phyloP scores from a whole-genome alignment of 2,329 filamentous ascomycete species.

The Diaporthe sp. region DNA sequence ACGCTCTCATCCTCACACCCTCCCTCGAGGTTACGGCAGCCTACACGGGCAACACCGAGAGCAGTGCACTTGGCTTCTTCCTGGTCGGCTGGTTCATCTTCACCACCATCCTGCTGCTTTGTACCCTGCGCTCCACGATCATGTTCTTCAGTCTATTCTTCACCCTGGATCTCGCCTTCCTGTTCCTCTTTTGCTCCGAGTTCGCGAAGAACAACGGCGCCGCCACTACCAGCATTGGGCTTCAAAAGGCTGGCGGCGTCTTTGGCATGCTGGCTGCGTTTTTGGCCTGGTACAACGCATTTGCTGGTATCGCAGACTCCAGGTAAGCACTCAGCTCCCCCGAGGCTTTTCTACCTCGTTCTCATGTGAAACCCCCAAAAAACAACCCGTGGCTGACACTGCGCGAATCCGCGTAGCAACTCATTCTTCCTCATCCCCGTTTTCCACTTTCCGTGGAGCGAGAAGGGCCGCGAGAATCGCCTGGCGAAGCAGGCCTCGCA shows the following conservation, averaged over 20 bases:
- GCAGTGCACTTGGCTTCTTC: conserved; percentile 80
- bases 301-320: conserved; percentile 84
- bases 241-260: conserved; percentile 80
- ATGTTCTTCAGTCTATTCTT: conserved; percentile 86
- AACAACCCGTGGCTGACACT: conserved; percentile 33
- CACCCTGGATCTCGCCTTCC: conserved; percentile 81
- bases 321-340: conserved; percentile 60
- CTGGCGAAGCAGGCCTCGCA: conserved; percentile 63
- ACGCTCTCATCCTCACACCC: conserved; percentile 80
- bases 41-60: conserved; percentile 63
- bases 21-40: conserved; percentile 59
- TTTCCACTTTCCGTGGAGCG: conserved; percentile 95
- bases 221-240: conserved; percentile 56
- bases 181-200: conserved; percentile 78
- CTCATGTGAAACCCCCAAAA: neutral
- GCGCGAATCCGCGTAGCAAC: conserved; percentile 68
- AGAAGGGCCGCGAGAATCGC: conserved; percentile 76
- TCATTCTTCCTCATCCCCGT: conserved; percentile 94
- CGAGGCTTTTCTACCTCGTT: neutral
- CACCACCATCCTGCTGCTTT: conserved; percentile 80
- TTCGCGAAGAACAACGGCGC: conserved; percentile 68
- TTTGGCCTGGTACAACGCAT: conserved; percentile 88
- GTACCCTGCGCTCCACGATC: conserved; percentile 82
- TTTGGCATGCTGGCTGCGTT: conserved; percentile 89
- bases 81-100: conserved; percentile 89